These are phyloP conservation scores for Brassica cretica DNA, from an alignment of 345 rosid genomes.

Conservation along the genomic window DNA sequence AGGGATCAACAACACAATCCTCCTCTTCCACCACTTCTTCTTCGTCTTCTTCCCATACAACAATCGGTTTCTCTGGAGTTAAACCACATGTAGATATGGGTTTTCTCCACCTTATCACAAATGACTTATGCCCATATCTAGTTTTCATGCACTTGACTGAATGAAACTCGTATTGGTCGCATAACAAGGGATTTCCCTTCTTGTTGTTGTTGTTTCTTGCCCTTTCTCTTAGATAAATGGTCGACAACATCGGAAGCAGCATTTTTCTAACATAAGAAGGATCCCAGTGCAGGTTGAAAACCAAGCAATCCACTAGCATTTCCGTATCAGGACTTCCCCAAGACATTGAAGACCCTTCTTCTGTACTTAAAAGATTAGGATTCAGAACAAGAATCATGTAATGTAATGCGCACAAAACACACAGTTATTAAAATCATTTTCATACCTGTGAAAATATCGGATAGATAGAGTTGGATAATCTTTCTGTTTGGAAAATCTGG, in stretches of 20 bases:
- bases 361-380: slow-evolving; percentile 37
- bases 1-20: slow-evolving; percentile 50
- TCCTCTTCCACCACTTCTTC: slow-evolving; percentile 49
- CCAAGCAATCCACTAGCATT: slow-evolving; percentile 77
- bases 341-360: slow-evolving; percentile 44
- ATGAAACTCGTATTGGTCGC: slow-evolving; percentile 70
- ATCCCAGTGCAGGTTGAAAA: slow-evolving; percentile 67
- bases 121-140: slow-evolving; percentile 62
- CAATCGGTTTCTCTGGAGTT: slow-evolving; percentile 36
- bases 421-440: slow-evolving; percentile 6
- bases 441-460: slow-evolving; percentile 48
- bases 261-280: slow-evolving; percentile 71
- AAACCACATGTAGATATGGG: slow-evolving; percentile 29
- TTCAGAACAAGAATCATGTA: slow-evolving; percentile 16
- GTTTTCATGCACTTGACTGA: slow-evolving; percentile 69
- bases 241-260: slow-evolving; percentile 80
- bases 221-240: slow-evolving; percentile 71
- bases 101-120: slow-evolving; percentile 81
- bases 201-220: slow-evolving; percentile 43
- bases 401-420: neutral
- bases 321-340: slow-evolving; percentile 80
- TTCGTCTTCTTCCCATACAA: slow-evolving; percentile 42
- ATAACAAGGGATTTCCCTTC: slow-evolving; percentile 46
- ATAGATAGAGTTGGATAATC: slow-evolving; percentile 69
- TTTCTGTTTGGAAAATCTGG: slow-evolving; percentile 66